phyloP scores from a whole-genome alignment of 257 asterid species.

The Nicotiana tomentosiformis region DNA sequence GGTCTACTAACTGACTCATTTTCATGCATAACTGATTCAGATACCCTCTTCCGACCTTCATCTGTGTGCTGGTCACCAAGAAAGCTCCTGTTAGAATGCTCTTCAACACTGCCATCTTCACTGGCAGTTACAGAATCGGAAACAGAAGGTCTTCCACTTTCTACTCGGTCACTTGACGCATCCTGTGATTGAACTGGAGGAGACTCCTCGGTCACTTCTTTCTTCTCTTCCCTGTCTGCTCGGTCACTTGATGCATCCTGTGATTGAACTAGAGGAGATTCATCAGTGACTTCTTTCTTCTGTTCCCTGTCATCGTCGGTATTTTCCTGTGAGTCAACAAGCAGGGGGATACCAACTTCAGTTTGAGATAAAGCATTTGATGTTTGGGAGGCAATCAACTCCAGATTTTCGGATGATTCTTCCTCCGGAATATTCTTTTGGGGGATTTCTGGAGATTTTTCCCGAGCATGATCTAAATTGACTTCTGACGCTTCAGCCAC shows the following conservation, averaged over 20 bases:
- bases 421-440: slow-evolving; percentile 32
- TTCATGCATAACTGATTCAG: slow-evolving; percentile 28
- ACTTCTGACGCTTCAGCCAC: slow-evolving; percentile 39
- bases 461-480: slow-evolving; percentile 34
- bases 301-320: slow-evolving; percentile 25
- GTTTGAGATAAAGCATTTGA: slow-evolving; percentile 28
- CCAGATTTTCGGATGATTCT: slow-evolving; percentile 28
- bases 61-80: slow-evolving; percentile 26
- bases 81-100: slow-evolving; percentile 27
- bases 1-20: slow-evolving; percentile 26
- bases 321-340: slow-evolving; percentile 29
- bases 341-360: slow-evolving; percentile 23
- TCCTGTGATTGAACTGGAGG: slow-evolving; percentile 34
- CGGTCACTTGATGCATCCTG: slow-evolving; percentile 30
- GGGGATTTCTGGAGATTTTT: slow-evolving; percentile 25
- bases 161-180: slow-evolving; percentile 29
- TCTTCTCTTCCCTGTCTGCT: slow-evolving; percentile 34
- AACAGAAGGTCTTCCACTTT: slow-evolving; percentile 33
- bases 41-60: slow-evolving; percentile 34
- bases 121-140: slow-evolving; percentile 34
- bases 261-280: slow-evolving; percentile 32
- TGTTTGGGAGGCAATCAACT: slow-evolving; percentile 33
- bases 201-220: slow-evolving; percentile 26
- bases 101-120: slow-evolving; percentile 35
- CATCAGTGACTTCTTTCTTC: slow-evolving; percentile 28